A percentile compares a stretch with the other conserved stretches of the same genome.
phyloP scores from a whole-genome alignment of 257 asterid species.

The Solanum boliviense region DNA sequence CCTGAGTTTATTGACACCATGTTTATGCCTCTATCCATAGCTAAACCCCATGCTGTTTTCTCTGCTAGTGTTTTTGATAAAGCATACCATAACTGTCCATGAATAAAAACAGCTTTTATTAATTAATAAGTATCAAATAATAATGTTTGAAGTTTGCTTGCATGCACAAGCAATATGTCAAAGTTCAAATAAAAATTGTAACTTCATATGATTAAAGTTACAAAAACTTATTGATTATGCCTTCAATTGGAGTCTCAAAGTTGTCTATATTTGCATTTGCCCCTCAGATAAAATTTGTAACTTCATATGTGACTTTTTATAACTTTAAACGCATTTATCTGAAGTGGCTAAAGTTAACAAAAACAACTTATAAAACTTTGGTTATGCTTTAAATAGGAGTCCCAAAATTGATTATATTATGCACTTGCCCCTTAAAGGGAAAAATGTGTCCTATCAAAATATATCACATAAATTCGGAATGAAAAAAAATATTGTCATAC shows the following conservation, averaged over 20 bases:
- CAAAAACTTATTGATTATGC: neutral
- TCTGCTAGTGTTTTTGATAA: constrained; percentile 72
- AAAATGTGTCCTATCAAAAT: too few species aligned
- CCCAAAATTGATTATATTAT: neutral
- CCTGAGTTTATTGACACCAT: constrained; percentile 75
- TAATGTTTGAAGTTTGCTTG: neutral
- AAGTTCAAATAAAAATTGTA: too few species aligned
- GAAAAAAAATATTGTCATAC: constrained; percentile 4
- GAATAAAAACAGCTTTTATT: neutral
- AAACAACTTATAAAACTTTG: neutral
- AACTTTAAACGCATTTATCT: too few species aligned
- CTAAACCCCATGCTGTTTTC: constrained; percentile 80
- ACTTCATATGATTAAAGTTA: too few species aligned
- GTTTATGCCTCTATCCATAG: constrained; percentile 82
- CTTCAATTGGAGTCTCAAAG: neutral
- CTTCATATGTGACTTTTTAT: too few species aligned
- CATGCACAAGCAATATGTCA: neutral
- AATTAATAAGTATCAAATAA: neutral
- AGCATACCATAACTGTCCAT: constrained; percentile 68
- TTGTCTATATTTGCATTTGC: neutral
- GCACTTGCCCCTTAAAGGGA: neutral
- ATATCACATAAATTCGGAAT: too few species aligned
- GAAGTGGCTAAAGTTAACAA: too few species aligned
- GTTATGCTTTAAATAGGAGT: neutral
- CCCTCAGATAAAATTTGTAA: too few species aligned